Conservation (phyloP, 2,329 filamentous ascomycete genomes). For the Aspergillus unguis region DNA sequence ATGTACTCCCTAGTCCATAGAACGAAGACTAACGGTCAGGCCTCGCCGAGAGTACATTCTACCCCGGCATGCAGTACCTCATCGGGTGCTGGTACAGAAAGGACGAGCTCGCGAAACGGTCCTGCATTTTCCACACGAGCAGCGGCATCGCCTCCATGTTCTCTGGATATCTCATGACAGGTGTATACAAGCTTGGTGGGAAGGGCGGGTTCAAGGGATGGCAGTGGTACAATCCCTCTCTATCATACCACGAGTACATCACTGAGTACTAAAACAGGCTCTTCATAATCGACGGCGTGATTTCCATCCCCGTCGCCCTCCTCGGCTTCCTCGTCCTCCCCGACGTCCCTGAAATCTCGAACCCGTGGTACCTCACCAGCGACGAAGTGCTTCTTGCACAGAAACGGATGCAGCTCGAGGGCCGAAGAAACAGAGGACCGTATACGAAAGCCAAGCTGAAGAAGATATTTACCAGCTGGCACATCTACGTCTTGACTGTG, state of each 20-base stretch:
- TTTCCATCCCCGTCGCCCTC: conserved; percentile 52
- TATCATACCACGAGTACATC: not conserved
- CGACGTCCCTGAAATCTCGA: conserved; percentile 51
- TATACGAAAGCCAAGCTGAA: conserved; percentile 54
- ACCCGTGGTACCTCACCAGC: conserved; percentile 48
- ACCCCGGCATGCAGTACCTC: conserved; percentile 53
- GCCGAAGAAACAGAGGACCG: conserved; percentile 43
- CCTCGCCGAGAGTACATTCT: conserved; percentile 50
- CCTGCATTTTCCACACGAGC: conserved; percentile 52
- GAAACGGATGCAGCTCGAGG: conserved; percentile 51
- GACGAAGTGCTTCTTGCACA: conserved; percentile 47
- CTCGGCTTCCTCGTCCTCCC: conserved; percentile 50
- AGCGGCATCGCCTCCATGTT: conserved; percentile 44
- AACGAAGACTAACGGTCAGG: conserved; percentile 22
- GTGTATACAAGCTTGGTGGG: conserved; percentile 50
- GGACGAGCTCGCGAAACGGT: conserved; percentile 51
- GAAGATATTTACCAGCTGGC: conserved; percentile 63
- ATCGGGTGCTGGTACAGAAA: conserved; percentile 52
- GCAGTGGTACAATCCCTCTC: conserved; percentile 52
- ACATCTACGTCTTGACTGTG: conserved; percentile 57
- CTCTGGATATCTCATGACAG: conserved; percentile 55
- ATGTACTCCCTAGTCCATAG: conserved; percentile 3
- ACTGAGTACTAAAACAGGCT: conserved; percentile 31
- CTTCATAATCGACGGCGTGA: conserved; percentile 54
- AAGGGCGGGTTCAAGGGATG: conserved; percentile 50